Evolutionary conservation across 2,329 filamentous ascomycete genomes (phyloP), one percentile per base, ranked within the genome.

Genomic region (Escovopsis sp.): DNA sequence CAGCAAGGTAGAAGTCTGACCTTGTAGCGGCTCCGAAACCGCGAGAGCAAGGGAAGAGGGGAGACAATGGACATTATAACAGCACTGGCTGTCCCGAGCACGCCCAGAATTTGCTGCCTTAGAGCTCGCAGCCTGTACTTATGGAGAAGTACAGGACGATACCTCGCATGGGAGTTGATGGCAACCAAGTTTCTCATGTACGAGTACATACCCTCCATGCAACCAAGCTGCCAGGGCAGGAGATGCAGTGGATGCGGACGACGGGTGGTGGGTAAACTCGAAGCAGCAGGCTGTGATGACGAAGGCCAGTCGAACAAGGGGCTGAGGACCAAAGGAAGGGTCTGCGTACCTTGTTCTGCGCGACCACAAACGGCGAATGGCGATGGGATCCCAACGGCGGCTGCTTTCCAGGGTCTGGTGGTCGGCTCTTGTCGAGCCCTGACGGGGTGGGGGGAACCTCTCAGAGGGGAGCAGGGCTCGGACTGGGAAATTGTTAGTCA

Each of bases 251-350:
- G 12, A 11, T 23, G 26, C 11, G 26, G 15, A 38, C 19, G 26
- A 38, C 23, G 36, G 36, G 23, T 19, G n/a, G 23, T 23, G 23
- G 23, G 23, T 23, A 23, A 6, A 23, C 23, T 23, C 23, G 4
- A 18, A 23, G 33, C 36, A 36, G 28, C 26, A 34, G 26, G 12
- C 18, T 32, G 40, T 33, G 42, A 34, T 34, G 28, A 42, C 36
- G 40, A 45, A 33, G 40, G 40, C 40, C 39, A 42, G 36, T 39
- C 42, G 30, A 35, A 35, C 15, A 40, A 45, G 43, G 19, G 34
- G 19, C 7, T 15, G n/a, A 10, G 34, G 12, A 36, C 12, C n/a
- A 15, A 36, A 38, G 28, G 35, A 39, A 46, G 44, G 44, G 44
- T 42, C 44, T 40, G 33, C n/a, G 34, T 36, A 36, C 34, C 19